phyloP scores from a whole-genome alignment of 257 asterid species.

The Cordia subcordata region DNA sequence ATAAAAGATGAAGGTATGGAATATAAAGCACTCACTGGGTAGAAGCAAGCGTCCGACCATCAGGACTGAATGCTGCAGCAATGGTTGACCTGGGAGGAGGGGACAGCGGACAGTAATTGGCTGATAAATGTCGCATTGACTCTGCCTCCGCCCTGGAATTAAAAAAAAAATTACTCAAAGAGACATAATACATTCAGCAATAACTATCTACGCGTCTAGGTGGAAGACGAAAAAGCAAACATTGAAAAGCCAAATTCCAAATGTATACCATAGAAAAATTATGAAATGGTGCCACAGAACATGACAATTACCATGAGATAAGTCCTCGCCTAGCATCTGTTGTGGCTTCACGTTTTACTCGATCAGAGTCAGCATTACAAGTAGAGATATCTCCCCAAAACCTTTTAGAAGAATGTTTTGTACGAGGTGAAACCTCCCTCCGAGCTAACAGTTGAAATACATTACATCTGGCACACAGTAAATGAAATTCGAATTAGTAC shows the following conservation, averaged over 20 bases:
- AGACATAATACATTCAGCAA: background rate
- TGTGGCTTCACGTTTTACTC: constrained; percentile 44
- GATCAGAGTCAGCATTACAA: constrained; percentile 33
- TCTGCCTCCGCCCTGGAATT: constrained; percentile 86
- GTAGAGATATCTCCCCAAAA: constrained; percentile 62
- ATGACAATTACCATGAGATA: constrained; percentile 65
- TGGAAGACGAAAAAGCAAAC: constrained; percentile 1
- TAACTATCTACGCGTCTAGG: background rate
- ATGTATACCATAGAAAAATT: background rate
- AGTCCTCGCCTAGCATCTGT: constrained; percentile 79
- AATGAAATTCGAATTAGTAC: constrained; percentile 3
- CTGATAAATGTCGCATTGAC: constrained; percentile 72
- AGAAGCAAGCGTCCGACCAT: constrained; percentile 91
- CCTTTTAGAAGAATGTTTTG: constrained; percentile 61
- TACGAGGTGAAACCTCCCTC: constrained; percentile 81
- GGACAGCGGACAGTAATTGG: constrained; percentile 75
- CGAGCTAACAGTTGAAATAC: constrained; percentile 63
- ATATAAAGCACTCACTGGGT: constrained; percentile 58
- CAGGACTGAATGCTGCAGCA: constrained; percentile 97
- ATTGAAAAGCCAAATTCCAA: background rate
- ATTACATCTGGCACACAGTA: constrained; percentile 41
- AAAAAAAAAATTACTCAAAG: constrained; percentile 5
- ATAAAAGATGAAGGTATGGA: background rate
- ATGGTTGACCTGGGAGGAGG: constrained; percentile 99
- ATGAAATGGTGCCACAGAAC: background rate